Conservation (phyloP, 116 monocot species). For the Trichopus zeylanicus region DNA sequence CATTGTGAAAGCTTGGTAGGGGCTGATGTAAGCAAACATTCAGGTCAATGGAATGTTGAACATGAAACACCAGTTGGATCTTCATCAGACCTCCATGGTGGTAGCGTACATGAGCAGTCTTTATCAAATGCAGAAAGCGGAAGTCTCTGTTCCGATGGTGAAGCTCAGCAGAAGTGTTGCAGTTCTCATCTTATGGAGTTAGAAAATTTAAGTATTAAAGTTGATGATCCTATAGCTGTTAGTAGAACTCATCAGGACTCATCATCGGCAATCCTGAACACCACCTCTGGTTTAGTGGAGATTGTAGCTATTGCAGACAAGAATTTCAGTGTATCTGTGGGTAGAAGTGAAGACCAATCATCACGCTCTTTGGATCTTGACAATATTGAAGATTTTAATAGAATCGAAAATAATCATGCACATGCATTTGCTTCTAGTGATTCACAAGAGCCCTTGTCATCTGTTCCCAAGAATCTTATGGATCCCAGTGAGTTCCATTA, state of each 20-base stretch:
- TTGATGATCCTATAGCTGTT: not conserved
- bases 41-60: not conserved
- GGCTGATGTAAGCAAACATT: not conserved
- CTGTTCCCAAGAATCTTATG: not conserved
- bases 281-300: not conserved
- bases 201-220: not conserved
- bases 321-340: not conserved
- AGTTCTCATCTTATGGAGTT: not conserved
- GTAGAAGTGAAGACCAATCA: not conserved
- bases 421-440: not conserved
- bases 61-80: not conserved
- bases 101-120: not conserved
- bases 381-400: not conserved
- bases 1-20: not conserved
- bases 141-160: not conserved
- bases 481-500: not conserved
- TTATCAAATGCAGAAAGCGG: constrained; percentile 1
- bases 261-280: not conserved
- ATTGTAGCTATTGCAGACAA: not conserved
- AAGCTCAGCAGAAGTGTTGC: not conserved
- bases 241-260: not conserved
- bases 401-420: not conserved
- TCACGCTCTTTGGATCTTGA: not conserved
- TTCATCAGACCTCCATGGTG: not conserved
- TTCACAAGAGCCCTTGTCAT: not conserved